phyloP scores from a whole-genome alignment of 352 stramenopile genomes.

The Phytophthora nicotianae region DNA sequence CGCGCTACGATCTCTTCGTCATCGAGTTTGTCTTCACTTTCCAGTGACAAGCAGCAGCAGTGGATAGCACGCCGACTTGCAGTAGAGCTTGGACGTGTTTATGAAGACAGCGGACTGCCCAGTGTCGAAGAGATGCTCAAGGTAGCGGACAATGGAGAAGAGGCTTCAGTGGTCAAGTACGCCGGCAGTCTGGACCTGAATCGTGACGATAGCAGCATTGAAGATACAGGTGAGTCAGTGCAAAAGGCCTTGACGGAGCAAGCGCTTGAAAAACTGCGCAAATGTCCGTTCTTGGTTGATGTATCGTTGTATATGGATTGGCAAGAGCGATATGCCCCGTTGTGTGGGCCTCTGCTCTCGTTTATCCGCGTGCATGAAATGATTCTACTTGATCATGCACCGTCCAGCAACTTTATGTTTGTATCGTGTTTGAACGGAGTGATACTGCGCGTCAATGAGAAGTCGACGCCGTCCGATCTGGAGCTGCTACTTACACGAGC shows the following conservation, averaged over 20 bases:
- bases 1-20: constrained; percentile 29
- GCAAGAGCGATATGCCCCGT: constrained; percentile 60
- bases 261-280: constrained; percentile 49
- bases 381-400: constrained; percentile 80
- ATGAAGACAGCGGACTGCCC: constrained; percentile 25
- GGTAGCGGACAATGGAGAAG: constrained; percentile 16
- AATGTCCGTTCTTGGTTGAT: constrained; percentile 71
- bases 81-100: constrained; percentile 33
- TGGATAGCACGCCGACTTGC: constrained; percentile 38
- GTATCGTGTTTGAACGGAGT: constrained; percentile 67
- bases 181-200: constrained; percentile 39
- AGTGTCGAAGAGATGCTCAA: constrained; percentile 30
- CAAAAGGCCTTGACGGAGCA: constrained; percentile 46
- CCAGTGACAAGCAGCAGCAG: constrained; percentile 36
- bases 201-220: constrained; percentile 6
- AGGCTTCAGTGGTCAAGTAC: constrained; percentile 43
- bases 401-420: constrained; percentile 54
- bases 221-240: constrained; percentile 51
- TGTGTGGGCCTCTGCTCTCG: constrained; percentile 60
- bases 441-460: constrained; percentile 65
- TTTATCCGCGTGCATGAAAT: constrained; percentile 87
- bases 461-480: constrained; percentile 57
- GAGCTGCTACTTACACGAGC: constrained; percentile 38
- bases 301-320: constrained; percentile 60
- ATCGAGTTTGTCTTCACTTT: constrained; percentile 24